Conservation (phyloP, 2,329 filamentous ascomycete genomes). For the Ilyonectria mors-panacis region DNA sequence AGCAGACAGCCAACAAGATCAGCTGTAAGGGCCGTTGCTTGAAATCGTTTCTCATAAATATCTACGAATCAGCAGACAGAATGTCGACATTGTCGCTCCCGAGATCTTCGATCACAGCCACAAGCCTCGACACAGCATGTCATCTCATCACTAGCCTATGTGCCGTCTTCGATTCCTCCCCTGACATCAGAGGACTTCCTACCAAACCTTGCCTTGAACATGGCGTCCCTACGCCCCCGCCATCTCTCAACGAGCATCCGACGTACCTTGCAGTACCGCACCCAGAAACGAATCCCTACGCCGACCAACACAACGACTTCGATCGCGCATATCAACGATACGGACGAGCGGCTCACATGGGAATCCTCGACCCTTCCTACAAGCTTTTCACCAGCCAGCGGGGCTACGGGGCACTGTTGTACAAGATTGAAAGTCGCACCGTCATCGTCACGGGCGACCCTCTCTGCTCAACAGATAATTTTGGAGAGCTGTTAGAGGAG, state of each 20-base stretch:
- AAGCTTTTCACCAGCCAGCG: constrained; percentile 36
- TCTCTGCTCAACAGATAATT: constrained; percentile 29
- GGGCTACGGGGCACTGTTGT: constrained; percentile 36
- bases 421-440: constrained; percentile 35
- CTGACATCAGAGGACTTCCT: constrained; percentile 18
- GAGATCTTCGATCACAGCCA: constrained; percentile 12
- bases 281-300: background rate
- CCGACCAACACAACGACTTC: background rate
- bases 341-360: constrained; percentile 42
- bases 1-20: no score
- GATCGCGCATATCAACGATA: constrained; percentile 30
- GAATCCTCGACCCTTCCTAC: constrained; percentile 42
- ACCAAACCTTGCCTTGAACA: constrained; percentile 2
- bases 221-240: background rate
- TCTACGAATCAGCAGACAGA: background rate
- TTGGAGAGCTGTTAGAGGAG: constrained; percentile 32
- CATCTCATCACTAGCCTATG: constrained; percentile 19
- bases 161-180: constrained; percentile 10
- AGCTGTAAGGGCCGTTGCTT: no score
- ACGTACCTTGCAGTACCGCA: background rate
- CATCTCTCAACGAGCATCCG: constrained; percentile 2
- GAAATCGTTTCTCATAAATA: no score
- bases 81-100: constrained; percentile 23
- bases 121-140: background rate
- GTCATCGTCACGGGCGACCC: constrained; percentile 41